Evolutionary conservation across 2,329 filamentous ascomycete genomes (phyloP).

Genomic region (Claviceps maximensis): DNA sequence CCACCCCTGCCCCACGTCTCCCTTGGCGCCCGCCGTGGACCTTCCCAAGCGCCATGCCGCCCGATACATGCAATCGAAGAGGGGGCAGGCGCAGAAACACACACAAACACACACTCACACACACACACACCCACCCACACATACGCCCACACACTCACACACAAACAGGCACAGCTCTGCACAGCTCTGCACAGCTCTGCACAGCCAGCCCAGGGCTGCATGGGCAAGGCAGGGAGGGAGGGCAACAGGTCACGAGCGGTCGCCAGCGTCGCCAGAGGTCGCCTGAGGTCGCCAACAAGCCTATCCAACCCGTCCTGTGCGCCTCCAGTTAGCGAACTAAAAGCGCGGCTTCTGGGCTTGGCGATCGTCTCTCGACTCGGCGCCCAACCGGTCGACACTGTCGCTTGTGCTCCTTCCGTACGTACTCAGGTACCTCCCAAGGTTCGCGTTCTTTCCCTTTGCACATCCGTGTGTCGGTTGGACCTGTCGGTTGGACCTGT

Average conservation of each 20-base stretch:
- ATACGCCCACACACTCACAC: too few relatives aligned
- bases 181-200: too few relatives aligned
- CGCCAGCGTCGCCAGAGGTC: neutral
- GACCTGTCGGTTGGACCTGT: neutral
- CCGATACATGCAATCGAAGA: slow-evolving; percentile 1
- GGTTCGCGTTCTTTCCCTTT: neutral
- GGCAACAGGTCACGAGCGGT: neutral
- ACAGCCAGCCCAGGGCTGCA: neutral
- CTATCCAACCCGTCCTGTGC: neutral
- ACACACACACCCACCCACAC: too few relatives aligned
- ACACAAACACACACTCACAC: too few relatives aligned
- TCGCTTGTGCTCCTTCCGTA: neutral
- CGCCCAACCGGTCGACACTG: slow-evolving; percentile 2
- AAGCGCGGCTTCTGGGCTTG: slow-evolving; percentile 10
- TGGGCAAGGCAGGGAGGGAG: neutral
- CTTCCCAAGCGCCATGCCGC: slow-evolving; percentile 9
- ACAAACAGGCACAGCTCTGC: too few relatives aligned
- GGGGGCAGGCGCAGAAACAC: neutral
- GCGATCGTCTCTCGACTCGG: slow-evolving; percentile 9
- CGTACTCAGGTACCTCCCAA: neutral
- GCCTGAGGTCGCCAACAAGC: neutral
- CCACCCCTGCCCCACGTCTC: neutral
- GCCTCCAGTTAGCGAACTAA: slow-evolving; percentile 7
- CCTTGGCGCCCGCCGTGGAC: slow-evolving; percentile 1
- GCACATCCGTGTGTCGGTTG: neutral